A percentile compares a stretch with the other conserved stretches of the same genome.
Conservation (phyloP, 192 early-diverging fungal genomes). For the Coemansia sp. region DNA sequence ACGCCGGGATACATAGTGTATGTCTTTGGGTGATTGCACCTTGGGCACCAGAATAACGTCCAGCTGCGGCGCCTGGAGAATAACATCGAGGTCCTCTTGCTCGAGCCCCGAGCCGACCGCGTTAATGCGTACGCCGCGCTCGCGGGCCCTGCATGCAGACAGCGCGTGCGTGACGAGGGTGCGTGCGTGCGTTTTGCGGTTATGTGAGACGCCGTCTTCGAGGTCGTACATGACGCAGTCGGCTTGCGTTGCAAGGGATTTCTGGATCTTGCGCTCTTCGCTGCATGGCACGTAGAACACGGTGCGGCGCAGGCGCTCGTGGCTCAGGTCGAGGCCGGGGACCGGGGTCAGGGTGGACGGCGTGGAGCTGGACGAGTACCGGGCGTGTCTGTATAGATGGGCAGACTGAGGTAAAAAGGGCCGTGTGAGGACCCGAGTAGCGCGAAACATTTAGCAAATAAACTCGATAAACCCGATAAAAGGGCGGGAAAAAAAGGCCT, state of each 20-base stretch:
- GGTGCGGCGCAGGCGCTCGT: slow-evolving; percentile 30
- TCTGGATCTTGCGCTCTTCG: slow-evolving; percentile 84
- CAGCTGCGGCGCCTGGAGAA: slow-evolving; percentile 63
- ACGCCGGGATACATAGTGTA: slow-evolving; percentile 70
- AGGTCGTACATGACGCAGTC: slow-evolving; percentile 92
- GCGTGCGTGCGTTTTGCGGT: slow-evolving; percentile 79
- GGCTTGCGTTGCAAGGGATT: slow-evolving; percentile 63
- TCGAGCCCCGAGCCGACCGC: slow-evolving; percentile 74
- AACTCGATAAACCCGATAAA: not conserved
- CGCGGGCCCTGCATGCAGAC: slow-evolving; percentile 19
- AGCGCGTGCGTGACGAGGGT: slow-evolving; percentile 69
- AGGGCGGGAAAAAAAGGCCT: slow-evolving; percentile 1
- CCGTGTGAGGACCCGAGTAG: too few species aligned
- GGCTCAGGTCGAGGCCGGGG: slow-evolving; percentile 23
- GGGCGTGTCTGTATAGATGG: too few species aligned
- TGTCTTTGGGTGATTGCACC: slow-evolving; percentile 73
- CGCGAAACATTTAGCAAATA: not conserved
- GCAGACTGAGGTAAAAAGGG: too few species aligned
- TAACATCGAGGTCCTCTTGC: slow-evolving; percentile 73
- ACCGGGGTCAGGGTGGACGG: slow-evolving; percentile 13
- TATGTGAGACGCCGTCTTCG: slow-evolving; percentile 85
- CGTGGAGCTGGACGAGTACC: not conserved
- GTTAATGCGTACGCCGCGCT: slow-evolving; percentile 92
- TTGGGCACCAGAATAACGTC: slow-evolving; percentile 87
- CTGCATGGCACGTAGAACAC: slow-evolving; percentile 73